Base-by-base conservation (phyloP, 306 rosid species). In the Betula pendula region DNA sequence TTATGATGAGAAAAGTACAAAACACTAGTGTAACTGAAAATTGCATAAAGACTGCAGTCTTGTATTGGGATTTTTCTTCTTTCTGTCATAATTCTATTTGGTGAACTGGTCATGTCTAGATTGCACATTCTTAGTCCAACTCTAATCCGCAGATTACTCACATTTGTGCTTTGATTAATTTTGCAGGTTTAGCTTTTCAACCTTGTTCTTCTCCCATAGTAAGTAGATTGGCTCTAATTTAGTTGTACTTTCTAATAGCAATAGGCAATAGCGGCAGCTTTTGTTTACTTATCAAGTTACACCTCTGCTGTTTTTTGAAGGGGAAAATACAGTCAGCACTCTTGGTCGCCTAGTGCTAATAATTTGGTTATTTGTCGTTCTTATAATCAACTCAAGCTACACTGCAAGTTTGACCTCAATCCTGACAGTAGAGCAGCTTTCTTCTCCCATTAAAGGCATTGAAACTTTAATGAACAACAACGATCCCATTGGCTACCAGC, bases 361-460 rank as follows among this genome's bases (percentile, higher is more conserved):
- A 15, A 81, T 92, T 83, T 96, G 99, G 99, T 71, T 96, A 52
- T 96, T 96, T 81, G 97, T 96, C 47, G 94, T 96, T 74, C 97
- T 96, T 24, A 96, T 96, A 82, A 88, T 96, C 52, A 92, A 77
- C 81, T 96, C 99, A 6, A 96, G 98, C 90, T 96, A 96, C 87
- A 93, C 98, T 1, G 99, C 99, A 63, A 96, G 94, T 80, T 81
- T 96, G 85, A 96, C 98, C 72, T 96, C 99, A 77, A 96, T 96
- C 88, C 96, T 96, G 76, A 96, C 99, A 33, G 99, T 93, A 68
- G 94, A 92, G 70, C 84, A 86, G 78, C 97, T 96, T 70, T 80
- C 86, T 77, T 96, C 93, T 10, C 82, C 96, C 75, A 77, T 96
- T 55, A 89, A 91, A 80, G 99, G 97, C 77, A 89, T 96, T 77